Evolutionary conservation across 495 filamentous ascomycete species (phyloP), one percentile per base, ranked within the genome.

Genomic region (Choiromyces venosus): DNA sequence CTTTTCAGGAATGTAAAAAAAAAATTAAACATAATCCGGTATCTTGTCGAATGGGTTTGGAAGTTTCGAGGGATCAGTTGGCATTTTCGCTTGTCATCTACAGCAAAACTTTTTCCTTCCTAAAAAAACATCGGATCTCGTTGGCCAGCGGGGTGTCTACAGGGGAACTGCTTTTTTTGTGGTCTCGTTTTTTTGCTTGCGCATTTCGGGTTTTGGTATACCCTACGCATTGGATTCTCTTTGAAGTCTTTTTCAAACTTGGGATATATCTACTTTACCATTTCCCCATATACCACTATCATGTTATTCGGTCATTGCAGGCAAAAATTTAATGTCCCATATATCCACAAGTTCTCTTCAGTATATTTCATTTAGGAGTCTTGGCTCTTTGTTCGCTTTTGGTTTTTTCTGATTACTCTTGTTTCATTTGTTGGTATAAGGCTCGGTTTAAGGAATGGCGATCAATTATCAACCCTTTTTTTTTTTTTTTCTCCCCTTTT

Each of bases 371-470:
- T 29, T 14, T 29, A 37, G 36, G 66, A 25, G 39, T 40, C 21
- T 29, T n/a, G 66, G 35, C 66, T 67, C 36, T n/a, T 67, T 37
- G 36, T 5, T 67, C 21, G 21, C 10, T 67, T 37, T 40, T 68
- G 33, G 5, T 68, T 68, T 68, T 68, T 19, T 39, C 39, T 40
- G 39, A 42, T 37, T 37, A 19, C 36, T 69, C 37, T 46, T 77
- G 64, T 76, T 77, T 76, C 46, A 77, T 74, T 70, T 74, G 77
- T 78, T 68, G 75, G 76, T 78, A 74, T 67, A 75, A 75, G 77
- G 77, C 73, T 79, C 70, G 77, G 77, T 79, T 77, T 56, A 61
- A 79, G 77, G 77, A 73, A 79, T 74, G 77, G 77, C 77, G 77
- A 79, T 79, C 79, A 75, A 67, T 78, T 78, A 71, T 61, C 33